Base-by-base conservation (phyloP, 192 early-diverging fungal species). In the Thoreauomyces humboldtii region DNA sequence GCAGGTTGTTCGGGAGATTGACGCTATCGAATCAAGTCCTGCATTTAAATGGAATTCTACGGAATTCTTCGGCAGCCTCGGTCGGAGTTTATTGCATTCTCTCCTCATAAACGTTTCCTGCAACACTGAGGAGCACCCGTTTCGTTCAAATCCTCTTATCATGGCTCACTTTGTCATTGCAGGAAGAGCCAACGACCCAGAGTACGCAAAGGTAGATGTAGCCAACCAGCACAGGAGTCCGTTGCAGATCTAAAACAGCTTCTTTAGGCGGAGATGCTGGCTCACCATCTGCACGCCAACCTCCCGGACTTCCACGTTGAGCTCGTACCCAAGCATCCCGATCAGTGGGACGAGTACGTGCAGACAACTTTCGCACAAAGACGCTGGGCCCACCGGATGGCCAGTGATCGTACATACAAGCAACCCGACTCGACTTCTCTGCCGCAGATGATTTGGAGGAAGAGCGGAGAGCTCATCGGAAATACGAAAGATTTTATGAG, bases 91-190 rank as follows among this genome's bases (percentile, higher is more conserved):
- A n/a, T n/a, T n/a, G n/a, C n/a, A n/a, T n/a, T n/a, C n/a, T n/a
- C n/a, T n/a, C n/a, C n/a, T n/a, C n/a, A n/a, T n/a, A n/a, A n/a
- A n/a, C n/a, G n/a, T n/a, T n/a, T n/a, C n/a, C n/a, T n/a, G n/a
- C n/a, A n/a, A n/a, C n/a, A n/a, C n/a, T n/a, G n/a, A n/a, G n/a
- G n/a, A n/a, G n/a, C n/a, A n/a, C n/a, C n/a, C n/a, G n/a, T n/a
- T n/a, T n/a, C n/a, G n/a, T n/a, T n/a, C n/a, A n/a, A n/a, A n/a
- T n/a, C n/a, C n/a, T n/a, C n/a, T n/a, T n/a, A n/a, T n/a, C n/a
- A 67, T 67, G 65, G 65, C 65, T 17, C 44, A 59, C 21, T 67
- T 67, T 31, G 42, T 67, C 21, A 67, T 67, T 25, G 65, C 65
- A 14, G 65, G 65, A 4, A 31, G 46, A 17, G 65, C 65, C 19